phyloP scores from a whole-genome alignment of 2,329 filamentous ascomycete species.

The Alternaria angustiovoidea region DNA sequence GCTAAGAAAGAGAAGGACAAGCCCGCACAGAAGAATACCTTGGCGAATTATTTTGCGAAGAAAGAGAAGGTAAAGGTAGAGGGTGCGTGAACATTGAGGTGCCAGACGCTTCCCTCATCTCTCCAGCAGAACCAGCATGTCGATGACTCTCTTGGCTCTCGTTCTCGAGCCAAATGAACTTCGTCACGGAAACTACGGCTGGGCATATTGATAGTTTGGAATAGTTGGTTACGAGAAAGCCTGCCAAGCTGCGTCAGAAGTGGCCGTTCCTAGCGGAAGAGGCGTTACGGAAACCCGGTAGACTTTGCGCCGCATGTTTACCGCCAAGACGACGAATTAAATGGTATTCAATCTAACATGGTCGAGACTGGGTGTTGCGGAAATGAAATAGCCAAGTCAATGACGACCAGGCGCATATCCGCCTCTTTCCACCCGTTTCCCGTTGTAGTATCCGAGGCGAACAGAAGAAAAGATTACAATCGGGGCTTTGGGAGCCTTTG shows the following conservation, averaged over 20 bases:
- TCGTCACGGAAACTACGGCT: neutral
- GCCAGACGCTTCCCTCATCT: neutral
- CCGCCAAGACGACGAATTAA: neutral
- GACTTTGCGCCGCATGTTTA: neutral
- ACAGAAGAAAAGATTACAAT: neutral
- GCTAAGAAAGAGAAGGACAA: slow-evolving; percentile 43
- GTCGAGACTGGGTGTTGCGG: neutral
- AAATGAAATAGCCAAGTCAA: neutral
- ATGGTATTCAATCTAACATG: slow-evolving; percentile 15
- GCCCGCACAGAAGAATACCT: slow-evolving; percentile 42
- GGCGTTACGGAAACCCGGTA: slow-evolving; percentile 13
- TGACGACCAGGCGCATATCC: slow-evolving; percentile 16
- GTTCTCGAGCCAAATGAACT: neutral
- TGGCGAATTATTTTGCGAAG: slow-evolving; percentile 45
- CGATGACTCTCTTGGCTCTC: neutral
- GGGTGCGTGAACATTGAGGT: neutral
- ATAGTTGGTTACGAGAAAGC: too few relatives aligned
- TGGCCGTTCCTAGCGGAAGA: slow-evolving; percentile 1
- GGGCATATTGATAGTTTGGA: neutral
- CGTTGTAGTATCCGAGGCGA: neutral
- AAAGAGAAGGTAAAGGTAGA: slow-evolving; percentile 1
- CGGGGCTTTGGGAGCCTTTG: neutral
- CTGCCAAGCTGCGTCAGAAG: too few relatives aligned
- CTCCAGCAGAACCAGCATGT: neutral
- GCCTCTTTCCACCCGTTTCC: neutral